Percentiles rank a stretch among this genome's conserved stretches.
Evolutionary conservation across 345 rosid genomes (phyloP).

Genomic region (Capsella bursapastoris): DNA sequence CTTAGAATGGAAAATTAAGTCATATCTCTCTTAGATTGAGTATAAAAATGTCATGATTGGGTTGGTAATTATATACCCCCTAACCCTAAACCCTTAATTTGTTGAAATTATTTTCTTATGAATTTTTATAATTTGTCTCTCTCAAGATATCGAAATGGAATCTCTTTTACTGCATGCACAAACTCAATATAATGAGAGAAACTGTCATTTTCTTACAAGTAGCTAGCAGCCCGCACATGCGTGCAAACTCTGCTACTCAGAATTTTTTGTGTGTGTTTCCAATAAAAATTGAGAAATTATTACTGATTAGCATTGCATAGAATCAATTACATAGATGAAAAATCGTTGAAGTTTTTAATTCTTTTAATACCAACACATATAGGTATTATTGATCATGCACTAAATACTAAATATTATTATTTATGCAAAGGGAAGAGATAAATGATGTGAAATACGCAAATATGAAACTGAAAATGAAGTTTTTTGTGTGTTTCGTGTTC

Average conservation of each 20-base stretch:
- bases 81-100: background rate
- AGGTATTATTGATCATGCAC: background rate
- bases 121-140: background rate
- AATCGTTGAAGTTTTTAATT: background rate
- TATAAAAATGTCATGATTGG: slow-evolving; percentile 13
- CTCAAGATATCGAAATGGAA: background rate
- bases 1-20: slow-evolving; percentile 5
- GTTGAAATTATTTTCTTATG: slow-evolving; percentile 6
- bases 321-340: background rate
- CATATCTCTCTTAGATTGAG: background rate
- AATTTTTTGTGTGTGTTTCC: background rate
- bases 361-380: background rate
- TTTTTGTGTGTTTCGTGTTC: background rate
- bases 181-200: slow-evolving; percentile 29
- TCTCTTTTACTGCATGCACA: slow-evolving; percentile 41
- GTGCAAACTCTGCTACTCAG: slow-evolving; percentile 32
- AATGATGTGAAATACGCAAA: background rate
- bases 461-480: background rate
- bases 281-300: background rate
- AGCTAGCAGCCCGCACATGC: slow-evolving; percentile 28
- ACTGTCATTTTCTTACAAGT: slow-evolving; percentile 39
- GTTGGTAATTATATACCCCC: background rate
- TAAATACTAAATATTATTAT: background rate
- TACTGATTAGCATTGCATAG: background rate
- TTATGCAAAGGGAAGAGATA: background rate